Conservation (phyloP, 768 basidiomycete species). For the Termitomyces sp. region DNA sequence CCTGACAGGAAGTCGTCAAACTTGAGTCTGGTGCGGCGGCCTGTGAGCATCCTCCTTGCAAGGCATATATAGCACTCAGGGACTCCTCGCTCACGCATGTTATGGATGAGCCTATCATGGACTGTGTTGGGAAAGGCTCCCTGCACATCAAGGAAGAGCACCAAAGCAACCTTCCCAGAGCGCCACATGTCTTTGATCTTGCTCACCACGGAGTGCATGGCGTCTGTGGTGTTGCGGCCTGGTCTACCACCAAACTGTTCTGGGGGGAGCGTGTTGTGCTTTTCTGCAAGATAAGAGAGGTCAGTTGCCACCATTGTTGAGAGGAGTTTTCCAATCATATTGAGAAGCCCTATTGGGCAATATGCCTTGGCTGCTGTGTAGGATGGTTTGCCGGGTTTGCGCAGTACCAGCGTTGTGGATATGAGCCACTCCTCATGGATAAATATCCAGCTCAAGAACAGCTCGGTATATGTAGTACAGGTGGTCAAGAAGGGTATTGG, state of each 20-base stretch:
- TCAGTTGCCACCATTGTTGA: constrained; percentile 18
- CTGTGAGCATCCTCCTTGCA: neutral
- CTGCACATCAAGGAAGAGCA: constrained; percentile 38
- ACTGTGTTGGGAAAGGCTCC: constrained; percentile 39
- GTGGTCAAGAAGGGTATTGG: constrained; percentile 3
- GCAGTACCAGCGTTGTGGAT: constrained; percentile 23
- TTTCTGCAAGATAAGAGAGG: constrained; percentile 23
- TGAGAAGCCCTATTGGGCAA: constrained; percentile 31
- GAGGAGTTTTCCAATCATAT: constrained; percentile 27
- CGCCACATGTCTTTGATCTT: constrained; percentile 35
- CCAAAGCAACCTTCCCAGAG: constrained; percentile 25
- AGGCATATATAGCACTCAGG: neutral
- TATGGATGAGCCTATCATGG: constrained; percentile 12
- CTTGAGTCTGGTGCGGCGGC: neutral
- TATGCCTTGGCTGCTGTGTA: constrained; percentile 29
- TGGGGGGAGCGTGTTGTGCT: constrained; percentile 15
- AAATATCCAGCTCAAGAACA: constrained; percentile 22
- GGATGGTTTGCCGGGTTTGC: constrained; percentile 31
- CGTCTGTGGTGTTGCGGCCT: constrained; percentile 25
- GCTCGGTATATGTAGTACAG: constrained; percentile 20
- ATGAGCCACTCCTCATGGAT: constrained; percentile 25
- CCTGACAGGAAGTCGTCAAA: constrained; percentile 22
- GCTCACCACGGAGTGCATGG: constrained; percentile 24
- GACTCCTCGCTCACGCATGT: neutral
- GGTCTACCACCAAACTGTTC: constrained; percentile 28